Conservation (phyloP, 2,329 filamentous ascomycete genomes). For the Aspergillus fumigatus region DNA sequence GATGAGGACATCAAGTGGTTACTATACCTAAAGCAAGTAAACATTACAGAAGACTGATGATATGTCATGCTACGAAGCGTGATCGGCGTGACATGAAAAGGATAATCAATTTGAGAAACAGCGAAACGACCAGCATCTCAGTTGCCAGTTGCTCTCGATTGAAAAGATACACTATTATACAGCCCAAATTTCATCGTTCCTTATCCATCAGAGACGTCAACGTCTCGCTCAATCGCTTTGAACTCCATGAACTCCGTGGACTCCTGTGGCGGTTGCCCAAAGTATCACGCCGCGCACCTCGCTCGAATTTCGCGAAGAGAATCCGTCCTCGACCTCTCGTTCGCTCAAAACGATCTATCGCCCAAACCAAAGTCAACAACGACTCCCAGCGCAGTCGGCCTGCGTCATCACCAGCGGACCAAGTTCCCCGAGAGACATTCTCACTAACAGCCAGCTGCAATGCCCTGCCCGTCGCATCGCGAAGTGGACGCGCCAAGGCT, state of each 20-base stretch:
- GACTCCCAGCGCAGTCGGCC: slow-evolving; percentile 40
- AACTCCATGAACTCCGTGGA: slow-evolving; percentile 41
- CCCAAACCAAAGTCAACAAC: slow-evolving; percentile 44
- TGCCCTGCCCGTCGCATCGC: slow-evolving; percentile 51
- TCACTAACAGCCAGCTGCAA: slow-evolving; percentile 49
- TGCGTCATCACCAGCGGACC: slow-evolving; percentile 28
- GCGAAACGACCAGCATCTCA: background rate
- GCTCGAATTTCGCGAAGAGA: slow-evolving; percentile 21
- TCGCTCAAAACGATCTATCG: slow-evolving; percentile 41
- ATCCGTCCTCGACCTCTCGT: slow-evolving; percentile 29
- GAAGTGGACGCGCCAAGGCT: slow-evolving; percentile 51
- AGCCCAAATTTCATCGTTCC: slow-evolving; percentile 20
- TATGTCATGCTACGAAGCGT: background rate
- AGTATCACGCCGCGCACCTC: slow-evolving; percentile 30
- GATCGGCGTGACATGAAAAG: too few species aligned
- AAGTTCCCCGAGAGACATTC: slow-evolving; percentile 31
- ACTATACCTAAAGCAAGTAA: background rate
- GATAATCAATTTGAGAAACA: background rate
- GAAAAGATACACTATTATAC: slow-evolving; percentile 18
- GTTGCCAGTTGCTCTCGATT: background rate
- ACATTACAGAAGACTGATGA: background rate
- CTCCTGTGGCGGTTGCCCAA: slow-evolving; percentile 31
- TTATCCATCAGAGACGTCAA: slow-evolving; percentile 31
- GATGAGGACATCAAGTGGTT: background rate
- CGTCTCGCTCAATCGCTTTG: slow-evolving; percentile 21